Base-by-base conservation (phyloP, 2,329 filamentous ascomycete species). In the Microdochium nivale region DNA sequence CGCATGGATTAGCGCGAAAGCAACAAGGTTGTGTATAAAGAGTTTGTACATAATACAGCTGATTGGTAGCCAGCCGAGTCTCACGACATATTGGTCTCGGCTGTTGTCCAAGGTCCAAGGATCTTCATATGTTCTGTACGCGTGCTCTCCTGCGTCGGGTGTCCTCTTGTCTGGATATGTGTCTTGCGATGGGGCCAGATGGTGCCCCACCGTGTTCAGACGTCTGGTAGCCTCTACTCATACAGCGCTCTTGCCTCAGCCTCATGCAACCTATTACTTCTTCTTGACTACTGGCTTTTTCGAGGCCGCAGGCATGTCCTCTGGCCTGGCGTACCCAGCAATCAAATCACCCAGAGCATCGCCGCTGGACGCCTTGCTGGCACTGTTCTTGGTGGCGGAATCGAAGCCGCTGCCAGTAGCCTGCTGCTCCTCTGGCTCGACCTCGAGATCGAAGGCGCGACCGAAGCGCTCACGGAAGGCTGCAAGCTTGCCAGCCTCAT, bases 381-480 rank as follows among this genome's bases (percentile, higher is more conserved):
- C 66, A 48, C 61, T 61, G 35, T 58, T 57, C 2, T 58, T 57
- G 14, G 53, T 62, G 50, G 48, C 49, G 37, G 35, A 50, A 14
- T 47, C 52, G 21, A 48, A 56, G 0, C 49, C 54, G 30, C 52
- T 59, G n/a, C 52, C 62, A 47, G 65, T 63, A 50, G 67, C 60
- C 25, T 44, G 53, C 24, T 54, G 60, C 49, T 65, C 64, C 50
- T 67, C 64, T 11, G 59, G 65, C 25, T 62, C 67, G 35, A 58
- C 57, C 52, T 65, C 70, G 10, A 66, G 72, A 24, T 99, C 94
- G 77, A 88, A 99, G 11, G 83, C 83, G 53, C 86, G 77, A 25
- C 94, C 94, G 74, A 91, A 99, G 52, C 87, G 80, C 55, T 79
- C 80, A 62, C 94, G 80, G 75, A 99, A 99, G 51, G 88, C 87